These are phyloP conservation scores for Lactifluus piperatus DNA, from an alignment of 768 basidiomycete genomes.

Conservation along the genomic window DNA sequence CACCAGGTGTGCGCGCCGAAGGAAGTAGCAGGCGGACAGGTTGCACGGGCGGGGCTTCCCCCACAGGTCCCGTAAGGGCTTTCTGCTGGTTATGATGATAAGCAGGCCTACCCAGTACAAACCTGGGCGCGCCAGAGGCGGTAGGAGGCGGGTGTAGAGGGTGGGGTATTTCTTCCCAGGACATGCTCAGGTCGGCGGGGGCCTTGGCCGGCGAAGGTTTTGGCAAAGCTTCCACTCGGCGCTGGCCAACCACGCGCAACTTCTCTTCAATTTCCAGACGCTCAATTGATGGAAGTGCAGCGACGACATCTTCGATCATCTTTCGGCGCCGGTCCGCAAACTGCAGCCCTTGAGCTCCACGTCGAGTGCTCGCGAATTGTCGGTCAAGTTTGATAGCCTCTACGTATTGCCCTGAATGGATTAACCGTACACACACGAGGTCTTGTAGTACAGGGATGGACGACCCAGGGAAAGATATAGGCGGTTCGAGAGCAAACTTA, in stretches of 20 bases:
- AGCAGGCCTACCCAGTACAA: constrained; percentile 14
- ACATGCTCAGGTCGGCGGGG: constrained; percentile 39
- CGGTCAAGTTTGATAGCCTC: constrained; percentile 74
- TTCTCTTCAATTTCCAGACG: constrained; percentile 54
- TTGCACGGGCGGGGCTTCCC: background rate
- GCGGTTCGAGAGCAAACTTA: constrained; percentile 48
- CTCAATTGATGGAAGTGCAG: constrained; percentile 53
- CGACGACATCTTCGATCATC: constrained; percentile 64
- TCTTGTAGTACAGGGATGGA: constrained; percentile 60
- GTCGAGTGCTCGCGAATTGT: constrained; percentile 33
- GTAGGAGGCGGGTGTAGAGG: constrained; percentile 24
- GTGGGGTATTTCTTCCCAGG: constrained; percentile 47
- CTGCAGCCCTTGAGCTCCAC: constrained; percentile 33
- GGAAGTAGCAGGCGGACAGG: background rate
- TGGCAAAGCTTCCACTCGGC: background rate
- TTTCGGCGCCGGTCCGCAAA: constrained; percentile 46
- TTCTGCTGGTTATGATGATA: background rate
- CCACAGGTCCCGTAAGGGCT: background rate
- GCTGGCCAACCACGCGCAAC: constrained; percentile 25
- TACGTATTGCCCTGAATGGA: constrained; percentile 59
- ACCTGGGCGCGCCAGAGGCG: constrained; percentile 1
- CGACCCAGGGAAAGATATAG: constrained; percentile 36
- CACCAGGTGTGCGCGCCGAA: background rate
- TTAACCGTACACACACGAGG: constrained; percentile 67
- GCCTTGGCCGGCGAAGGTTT: constrained; percentile 11